Base-by-base conservation (phyloP, 768 basidiomycete genomes). In the Hypholoma sublateritium region DNA sequence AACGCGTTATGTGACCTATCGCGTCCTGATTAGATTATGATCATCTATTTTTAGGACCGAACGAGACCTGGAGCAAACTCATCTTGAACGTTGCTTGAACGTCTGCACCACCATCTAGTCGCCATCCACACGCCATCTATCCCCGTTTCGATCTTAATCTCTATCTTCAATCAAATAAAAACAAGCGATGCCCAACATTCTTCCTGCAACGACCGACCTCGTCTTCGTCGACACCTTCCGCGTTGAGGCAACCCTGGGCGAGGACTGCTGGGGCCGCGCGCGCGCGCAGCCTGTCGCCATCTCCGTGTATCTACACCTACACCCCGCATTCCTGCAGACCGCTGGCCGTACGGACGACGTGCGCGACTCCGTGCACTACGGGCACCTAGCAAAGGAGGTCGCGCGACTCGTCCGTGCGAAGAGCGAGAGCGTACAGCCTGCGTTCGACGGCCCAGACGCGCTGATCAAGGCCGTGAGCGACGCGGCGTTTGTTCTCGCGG, bases 331-430 rank as follows among this genome's bases (percentile, higher is more conserved):
- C 58, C 74, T 90, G 55, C 59, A 76, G 11, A 49, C 62, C 0
- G 76, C 85, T 0, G 84, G 79, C 0, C 50, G 61, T 22, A 73
- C 77, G 0, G 86, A 88, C 67, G 67, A 83, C 59, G 80, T 88
- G 14, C 56, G 67, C 0, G 77, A 85, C 56, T 83, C 85, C 0
- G 70, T 91, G 5, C 82, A 90, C 68, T 90, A 91, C 64, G 85
- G 86, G 4, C 74, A 80, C 24, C 77, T 90, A 25, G 72, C 79
- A 21, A 87, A 87, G 62, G 67, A 69, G 0, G 70, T 84, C 52
- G 68, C 68, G n/a, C 57, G 21, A 1, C 69, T 76, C 1, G 63
- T 77, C 8, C 59, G 69, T 63, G 72, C 5, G 49, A 69, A 56
- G 58, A 56, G 16, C 36, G 57, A 56, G 43, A 62, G 36, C 48